Base-by-base conservation (phyloP, 1,284 basidiomycete species). In the Boletus sp. region DNA sequence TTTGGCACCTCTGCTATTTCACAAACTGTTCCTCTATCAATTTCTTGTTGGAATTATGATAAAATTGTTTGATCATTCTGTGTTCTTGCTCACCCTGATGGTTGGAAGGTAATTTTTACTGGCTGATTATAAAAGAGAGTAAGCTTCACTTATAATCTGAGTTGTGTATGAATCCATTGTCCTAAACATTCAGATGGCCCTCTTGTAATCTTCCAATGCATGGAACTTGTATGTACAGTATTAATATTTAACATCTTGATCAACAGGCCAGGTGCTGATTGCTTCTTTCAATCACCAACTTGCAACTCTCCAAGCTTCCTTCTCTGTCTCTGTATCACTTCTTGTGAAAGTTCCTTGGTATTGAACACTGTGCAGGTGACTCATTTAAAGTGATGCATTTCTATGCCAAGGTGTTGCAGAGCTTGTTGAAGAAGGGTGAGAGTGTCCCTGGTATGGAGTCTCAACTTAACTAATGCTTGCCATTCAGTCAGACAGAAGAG, bases 221-320 rank as follows among this genome's bases (percentile, higher is more conserved):
- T 61, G 58, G 21, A 61, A 53, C 6, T 61, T 61, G 30, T 63
- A 63, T 1, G 35, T 63, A n/a, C n/a, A n/a, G n/a, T n/a, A 3
- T 44, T 28, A 3, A 63, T 25, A 2, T 63, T 57, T 35, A 63
- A 27, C 0, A 6, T 5, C 43, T 54, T 54, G 1, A 28, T 48
- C 6, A 62, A 13, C 5, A n/a, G n/a, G n/a, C n/a, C n/a, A n/a
- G 27, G 28, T 30, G 28, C 27, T 4, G 46, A 48, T 48, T 27
- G 17, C 46, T 30, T 48, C 17, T 48, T 48, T 27, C 19, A 10
- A 48, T 48, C 16, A 10, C 46, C 46, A 48, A 27, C 28, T 48
- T 48, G 46, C 28, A 27, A 48, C 46, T 21, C 46, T 28, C 21
- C 5, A 19, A 48, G 46, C 46, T 5, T n/a, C n/a, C n/a, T n/a